Evolutionary conservation across 495 filamentous ascomycete genomes (phyloP).

Genomic region (Podospora conica): DNA sequence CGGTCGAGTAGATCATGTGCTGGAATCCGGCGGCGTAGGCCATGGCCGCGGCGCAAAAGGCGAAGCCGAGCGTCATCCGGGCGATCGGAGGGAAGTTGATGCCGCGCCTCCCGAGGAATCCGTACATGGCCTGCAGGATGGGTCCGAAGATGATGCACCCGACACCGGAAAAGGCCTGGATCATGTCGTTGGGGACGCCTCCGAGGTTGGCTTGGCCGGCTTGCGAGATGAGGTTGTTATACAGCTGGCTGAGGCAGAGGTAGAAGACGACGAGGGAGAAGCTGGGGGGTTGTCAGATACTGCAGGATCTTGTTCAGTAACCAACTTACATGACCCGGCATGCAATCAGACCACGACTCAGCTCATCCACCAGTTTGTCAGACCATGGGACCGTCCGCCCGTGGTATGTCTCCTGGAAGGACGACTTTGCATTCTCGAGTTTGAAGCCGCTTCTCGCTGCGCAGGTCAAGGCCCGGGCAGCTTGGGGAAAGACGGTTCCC

Average conservation of each 20-base stretch:
- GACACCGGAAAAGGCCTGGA: conserved; percentile 28
- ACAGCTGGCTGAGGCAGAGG: conserved; percentile 48
- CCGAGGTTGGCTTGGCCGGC: conserved; percentile 45
- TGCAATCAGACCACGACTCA: conserved; percentile 35
- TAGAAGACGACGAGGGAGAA: conserved; percentile 53
- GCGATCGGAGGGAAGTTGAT: conserved; percentile 46
- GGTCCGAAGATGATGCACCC: conserved; percentile 40
- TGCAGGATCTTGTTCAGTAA: conserved; percentile 2
- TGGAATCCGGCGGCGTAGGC: conserved; percentile 46
- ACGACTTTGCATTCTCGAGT: conserved; percentile 47
- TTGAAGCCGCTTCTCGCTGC: conserved; percentile 44
- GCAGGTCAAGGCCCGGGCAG: conserved; percentile 32
- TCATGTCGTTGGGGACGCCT: conserved; percentile 47
- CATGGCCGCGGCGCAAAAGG: conserved; percentile 39
- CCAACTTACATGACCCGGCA: conserved; percentile 41
- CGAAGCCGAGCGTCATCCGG: conserved; percentile 46
- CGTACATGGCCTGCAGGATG: conserved; percentile 44
- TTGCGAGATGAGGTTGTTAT: conserved; percentile 41
- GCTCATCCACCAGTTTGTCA: conserved; percentile 40
- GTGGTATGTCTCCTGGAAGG: conserved; percentile 32
- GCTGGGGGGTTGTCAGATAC: conserved; percentile 4
- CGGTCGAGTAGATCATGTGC: conserved; percentile 36
- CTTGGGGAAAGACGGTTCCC: conserved; percentile 39
- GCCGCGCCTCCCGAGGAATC: conserved; percentile 30
- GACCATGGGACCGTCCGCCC: conserved; percentile 26